phyloP scores from a whole-genome alignment of 2,329 filamentous ascomycete genomes.

The Ophiognomonia clavigignenti-juglandacearum region DNA sequence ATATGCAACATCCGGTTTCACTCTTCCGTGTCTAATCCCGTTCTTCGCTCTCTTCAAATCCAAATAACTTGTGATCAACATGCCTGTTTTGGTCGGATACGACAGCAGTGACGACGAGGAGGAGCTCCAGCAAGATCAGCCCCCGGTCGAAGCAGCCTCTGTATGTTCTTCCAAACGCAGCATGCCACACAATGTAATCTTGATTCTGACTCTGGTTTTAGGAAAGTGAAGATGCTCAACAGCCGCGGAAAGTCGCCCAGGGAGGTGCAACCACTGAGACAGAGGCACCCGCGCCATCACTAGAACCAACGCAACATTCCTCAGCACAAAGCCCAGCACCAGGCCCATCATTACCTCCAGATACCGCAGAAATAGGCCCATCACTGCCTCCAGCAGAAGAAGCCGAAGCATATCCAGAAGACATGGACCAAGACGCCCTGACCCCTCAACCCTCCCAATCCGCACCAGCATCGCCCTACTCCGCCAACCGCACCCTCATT shows the following conservation, averaged over 20 bases:
- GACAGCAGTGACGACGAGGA: constrained; percentile 49
- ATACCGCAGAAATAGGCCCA: constrained; percentile 12
- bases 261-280: not conserved
- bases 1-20: no score
- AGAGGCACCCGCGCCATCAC: no score
- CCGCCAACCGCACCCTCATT: constrained; percentile 56
- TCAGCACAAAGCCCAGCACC: not conserved
- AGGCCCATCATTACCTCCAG: constrained; percentile 1
- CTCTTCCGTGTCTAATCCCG: no score
- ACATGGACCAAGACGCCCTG: constrained; percentile 2
- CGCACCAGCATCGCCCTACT: constrained; percentile 58
- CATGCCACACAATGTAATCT: no score
- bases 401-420: constrained; percentile 16
- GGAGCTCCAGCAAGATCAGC: constrained; percentile 19
- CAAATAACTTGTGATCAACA: no score
- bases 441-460: not conserved
- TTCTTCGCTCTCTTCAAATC: no score
- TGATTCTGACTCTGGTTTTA: no score
- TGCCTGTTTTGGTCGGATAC: constrained; percentile 36
- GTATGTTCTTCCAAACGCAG: no score
- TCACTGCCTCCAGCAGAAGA: constrained; percentile 12
- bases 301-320: not conserved
- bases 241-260: not conserved
- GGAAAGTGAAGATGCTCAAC: not conserved
- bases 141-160: not conserved